Conservation (phyloP, 495 filamentous ascomycete genomes). For the Massariosphaeria phaeospora region DNA sequence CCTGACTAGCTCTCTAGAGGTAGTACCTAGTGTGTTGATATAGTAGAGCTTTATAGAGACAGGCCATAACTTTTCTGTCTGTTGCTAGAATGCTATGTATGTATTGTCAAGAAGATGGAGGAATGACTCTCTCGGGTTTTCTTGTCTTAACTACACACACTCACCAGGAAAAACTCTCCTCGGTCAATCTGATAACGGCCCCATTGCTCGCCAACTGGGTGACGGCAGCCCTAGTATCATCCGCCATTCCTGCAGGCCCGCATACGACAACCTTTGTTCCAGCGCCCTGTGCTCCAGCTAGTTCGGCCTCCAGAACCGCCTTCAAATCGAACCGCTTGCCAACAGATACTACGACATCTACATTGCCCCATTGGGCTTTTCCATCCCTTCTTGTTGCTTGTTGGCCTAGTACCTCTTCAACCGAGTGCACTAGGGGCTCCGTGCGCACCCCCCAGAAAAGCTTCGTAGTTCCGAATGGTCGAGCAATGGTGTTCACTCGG, state of each 20-base stretch:
- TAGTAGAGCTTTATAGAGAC: too few species aligned
- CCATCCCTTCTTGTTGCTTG: slow-evolving; percentile 11
- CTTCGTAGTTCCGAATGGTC: slow-evolving; percentile 38
- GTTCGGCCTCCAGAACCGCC: slow-evolving; percentile 34
- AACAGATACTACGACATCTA: slow-evolving; percentile 28
- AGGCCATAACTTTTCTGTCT: too few species aligned
- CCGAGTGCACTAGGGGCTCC: slow-evolving; percentile 21
- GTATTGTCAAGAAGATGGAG: too few species aligned
- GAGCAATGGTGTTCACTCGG: slow-evolving; percentile 38
- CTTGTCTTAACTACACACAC: too few species aligned
- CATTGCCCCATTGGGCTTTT: slow-evolving; percentile 13
- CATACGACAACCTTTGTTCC: slow-evolving; percentile 39
- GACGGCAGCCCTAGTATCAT: slow-evolving; percentile 21
- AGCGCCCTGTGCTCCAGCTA: slow-evolving; percentile 30
- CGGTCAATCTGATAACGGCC: too few species aligned
- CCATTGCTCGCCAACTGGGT: too few species aligned
- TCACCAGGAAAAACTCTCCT: too few species aligned
- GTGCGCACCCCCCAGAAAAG: slow-evolving; percentile 35
- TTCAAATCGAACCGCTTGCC: slow-evolving; percentile 37
- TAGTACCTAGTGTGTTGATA: too few species aligned
- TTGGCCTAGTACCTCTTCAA: slow-evolving; percentile 23
- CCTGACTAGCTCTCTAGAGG: too few species aligned
- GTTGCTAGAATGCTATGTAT: too few species aligned
- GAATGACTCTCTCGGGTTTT: too few species aligned
- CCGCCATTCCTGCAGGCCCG: slow-evolving; percentile 34